Percentiles rank a stretch among this genome's conserved stretches.
Evolutionary conservation across 805 yeast species (phyloP).

Genomic region (Kuraishia borneana): DNA sequence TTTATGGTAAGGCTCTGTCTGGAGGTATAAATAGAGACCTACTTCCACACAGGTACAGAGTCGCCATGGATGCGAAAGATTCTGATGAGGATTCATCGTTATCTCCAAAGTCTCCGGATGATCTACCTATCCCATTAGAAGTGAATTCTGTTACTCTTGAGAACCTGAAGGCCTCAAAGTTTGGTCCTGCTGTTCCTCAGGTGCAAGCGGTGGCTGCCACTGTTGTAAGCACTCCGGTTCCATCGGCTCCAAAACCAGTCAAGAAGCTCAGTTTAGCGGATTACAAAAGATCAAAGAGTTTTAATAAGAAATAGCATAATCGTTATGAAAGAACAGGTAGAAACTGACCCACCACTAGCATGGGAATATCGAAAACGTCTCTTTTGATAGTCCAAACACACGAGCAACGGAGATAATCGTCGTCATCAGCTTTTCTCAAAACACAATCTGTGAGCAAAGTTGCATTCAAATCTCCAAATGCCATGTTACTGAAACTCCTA

Average conservation of each 20-base stretch:
- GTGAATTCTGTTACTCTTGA: background rate
- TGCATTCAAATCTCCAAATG: constrained; percentile 55
- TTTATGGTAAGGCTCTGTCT: constrained; percentile 1
- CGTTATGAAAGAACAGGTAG: constrained; percentile 39
- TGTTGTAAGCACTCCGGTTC: background rate
- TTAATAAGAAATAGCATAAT: background rate
- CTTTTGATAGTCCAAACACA: constrained; percentile 81
- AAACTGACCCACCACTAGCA: constrained; percentile 76
- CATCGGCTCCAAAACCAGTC: constrained; percentile 14
- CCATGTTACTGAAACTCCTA: constrained; percentile 56
- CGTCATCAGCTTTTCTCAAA: constrained; percentile 23
- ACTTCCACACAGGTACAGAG: constrained; percentile 6
- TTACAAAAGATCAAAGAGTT: constrained; percentile 35
- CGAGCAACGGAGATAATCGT: constrained; percentile 43
- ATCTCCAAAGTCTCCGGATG: constrained; percentile 12
- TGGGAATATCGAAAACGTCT: constrained; percentile 76
- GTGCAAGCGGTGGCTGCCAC: constrained; percentile 3
- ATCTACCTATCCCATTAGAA: constrained; percentile 2
- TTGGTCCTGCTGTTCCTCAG: constrained; percentile 7
- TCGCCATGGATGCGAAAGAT: constrained; percentile 4
- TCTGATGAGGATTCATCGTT: constrained; percentile 7
- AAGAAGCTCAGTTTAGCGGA: constrained; percentile 69
- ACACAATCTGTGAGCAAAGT: constrained; percentile 41
- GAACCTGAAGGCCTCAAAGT: constrained; percentile 5
- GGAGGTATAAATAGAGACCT: constrained; percentile 3